Conservation (phyloP, 2,329 filamentous ascomycete genomes). For the Pseudogymnoascus sp. region DNA sequence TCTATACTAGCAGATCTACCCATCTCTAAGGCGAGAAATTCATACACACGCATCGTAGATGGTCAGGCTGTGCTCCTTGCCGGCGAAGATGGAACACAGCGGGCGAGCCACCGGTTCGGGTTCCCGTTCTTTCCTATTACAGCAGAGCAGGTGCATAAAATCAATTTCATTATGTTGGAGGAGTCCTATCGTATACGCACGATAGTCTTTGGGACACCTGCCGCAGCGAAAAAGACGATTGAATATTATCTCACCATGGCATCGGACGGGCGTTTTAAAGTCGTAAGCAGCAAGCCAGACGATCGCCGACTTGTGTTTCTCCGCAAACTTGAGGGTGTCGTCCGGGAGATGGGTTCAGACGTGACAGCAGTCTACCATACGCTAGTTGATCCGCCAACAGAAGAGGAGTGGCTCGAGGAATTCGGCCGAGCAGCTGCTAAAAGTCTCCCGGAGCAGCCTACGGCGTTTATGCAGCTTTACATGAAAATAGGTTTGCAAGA, state of each 20-base stretch:
- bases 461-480: background rate
- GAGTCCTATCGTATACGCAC: slow-evolving; percentile 20
- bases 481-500: background rate
- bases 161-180: slow-evolving; percentile 29
- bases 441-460: too few species aligned
- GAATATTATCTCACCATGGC: background rate
- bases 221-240: background rate
- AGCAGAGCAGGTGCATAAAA: slow-evolving; percentile 25
- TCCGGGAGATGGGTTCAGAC: background rate
- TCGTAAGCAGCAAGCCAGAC: background rate
- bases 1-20: slow-evolving; percentile 26
- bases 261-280: background rate
- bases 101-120: slow-evolving; percentile 23
- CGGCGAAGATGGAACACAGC: slow-evolving; percentile 15
- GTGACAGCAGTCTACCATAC: background rate
- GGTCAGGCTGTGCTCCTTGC: slow-evolving; percentile 14
- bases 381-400: background rate
- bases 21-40: slow-evolving; percentile 25
- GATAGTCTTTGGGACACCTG: slow-evolving; percentile 24
- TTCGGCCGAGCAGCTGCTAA: too few species aligned
- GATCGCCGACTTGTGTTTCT: background rate
- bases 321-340: background rate
- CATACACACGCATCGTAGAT: slow-evolving; percentile 22
- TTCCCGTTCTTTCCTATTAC: slow-evolving; percentile 27
- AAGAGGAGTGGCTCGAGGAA: background rate